These are phyloP conservation scores for Maudiozyma bulderi DNA, from an alignment of 805 yeast genomes.

Conservation along the genomic window DNA sequence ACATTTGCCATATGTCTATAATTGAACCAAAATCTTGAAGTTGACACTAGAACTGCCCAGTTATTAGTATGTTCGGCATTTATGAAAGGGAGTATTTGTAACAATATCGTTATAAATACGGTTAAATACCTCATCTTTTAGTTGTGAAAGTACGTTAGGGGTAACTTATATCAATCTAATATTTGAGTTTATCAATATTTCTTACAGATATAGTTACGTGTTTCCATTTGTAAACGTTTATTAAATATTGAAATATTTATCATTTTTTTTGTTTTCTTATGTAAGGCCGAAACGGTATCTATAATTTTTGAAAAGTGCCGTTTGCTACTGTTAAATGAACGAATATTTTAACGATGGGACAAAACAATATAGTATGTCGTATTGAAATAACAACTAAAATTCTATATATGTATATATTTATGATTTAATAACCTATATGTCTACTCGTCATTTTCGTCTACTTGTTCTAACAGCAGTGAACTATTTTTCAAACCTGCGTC, in stretches of 20 bases:
- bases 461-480: slow-evolving; percentile 55
- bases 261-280: too few species aligned
- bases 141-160: neutral
- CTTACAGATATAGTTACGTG: too few species aligned
- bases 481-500: slow-evolving; percentile 80
- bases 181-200: too few species aligned
- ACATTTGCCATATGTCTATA: slow-evolving; percentile 97
- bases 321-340: neutral
- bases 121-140: slow-evolving; percentile 1
- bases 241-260: too few species aligned
- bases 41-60: slow-evolving; percentile 85
- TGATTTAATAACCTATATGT: neutral
- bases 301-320: too few species aligned
- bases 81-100: neutral
- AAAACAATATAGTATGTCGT: neutral
- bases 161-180: too few species aligned
- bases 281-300: too few species aligned
- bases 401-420: neutral
- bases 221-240: too few species aligned
- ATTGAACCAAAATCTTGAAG: slow-evolving; percentile 97
- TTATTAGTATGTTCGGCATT: slow-evolving; percentile 44
- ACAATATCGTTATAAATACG: neutral
- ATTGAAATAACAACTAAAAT: neutral
- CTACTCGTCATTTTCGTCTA: neutral
- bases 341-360: neutral